Base-by-base conservation (phyloP, 305 asterid species). In the Petunia hybrid region DNA sequence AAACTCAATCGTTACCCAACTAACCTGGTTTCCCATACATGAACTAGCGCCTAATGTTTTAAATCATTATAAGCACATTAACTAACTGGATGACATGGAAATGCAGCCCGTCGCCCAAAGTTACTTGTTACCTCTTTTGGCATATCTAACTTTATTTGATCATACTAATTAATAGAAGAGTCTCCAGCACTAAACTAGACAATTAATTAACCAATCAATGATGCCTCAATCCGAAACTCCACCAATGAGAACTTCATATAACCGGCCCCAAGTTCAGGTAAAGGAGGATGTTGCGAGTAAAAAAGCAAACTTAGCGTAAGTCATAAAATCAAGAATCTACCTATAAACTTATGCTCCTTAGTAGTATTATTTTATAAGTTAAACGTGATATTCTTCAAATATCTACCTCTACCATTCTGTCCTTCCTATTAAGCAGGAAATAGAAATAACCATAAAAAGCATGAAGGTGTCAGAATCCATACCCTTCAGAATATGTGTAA, bases 401-500 rank as follows among this genome's bases (percentile, higher is more conserved):
- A 42, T 43, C 76, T 4, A 8, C 16, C 76, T 5, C 35, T 22
- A 70, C 48, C 40, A 16, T 22, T 45, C 10, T 70, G 45, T 9
- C 16, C 59, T 42, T 70, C 60, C 42, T 70, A 9, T 45, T 45
- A 45, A 45, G 77, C 60, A 70, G 60, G 8, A 70, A 70, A 70
- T 5, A 70, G 41, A 31, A 31, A 70, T 70, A 22, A 10, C 31
- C 5, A 70, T 69, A 31, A 46, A 31, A 46, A 35, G 61, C 35
- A 46, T 35, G 77, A 48, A 12, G 65, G 62, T 64, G 38, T 8
- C 53, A 60, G 35, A 22, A 73, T 48, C 48, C 80, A 41, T 86
- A 91, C 95, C 95, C 95, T 78, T 85, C 87, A 80, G 87, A 60
- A 76, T 91, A 91, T 12, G 88, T 88, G 84, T 89, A 91, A 80